phyloP scores from a whole-genome alignment of 2,329 filamentous ascomycete genomes.

The Aspergillus arachidicola region DNA sequence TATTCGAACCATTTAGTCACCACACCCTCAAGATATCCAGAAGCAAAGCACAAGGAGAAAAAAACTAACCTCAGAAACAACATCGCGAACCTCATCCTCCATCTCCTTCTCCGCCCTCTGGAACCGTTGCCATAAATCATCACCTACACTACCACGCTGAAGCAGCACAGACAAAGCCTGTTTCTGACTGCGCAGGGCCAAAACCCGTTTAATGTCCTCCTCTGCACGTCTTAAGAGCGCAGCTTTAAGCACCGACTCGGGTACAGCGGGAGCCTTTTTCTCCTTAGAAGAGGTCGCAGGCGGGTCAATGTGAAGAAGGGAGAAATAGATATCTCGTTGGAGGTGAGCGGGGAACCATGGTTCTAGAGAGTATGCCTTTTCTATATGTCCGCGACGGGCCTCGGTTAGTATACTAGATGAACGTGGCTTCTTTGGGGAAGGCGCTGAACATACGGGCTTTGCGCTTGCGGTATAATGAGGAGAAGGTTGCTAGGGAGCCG shows the following conservation, averaged over 20 bases:
- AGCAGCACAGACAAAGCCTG: constrained; percentile 80
- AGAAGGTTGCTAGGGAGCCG: constrained; percentile 89
- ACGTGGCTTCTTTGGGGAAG: constrained; percentile 12
- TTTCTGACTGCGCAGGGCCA: constrained; percentile 86
- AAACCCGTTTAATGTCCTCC: constrained; percentile 89
- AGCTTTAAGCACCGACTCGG: constrained; percentile 83
- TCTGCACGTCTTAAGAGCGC: constrained; percentile 85
- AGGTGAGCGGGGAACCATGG: constrained; percentile 94
- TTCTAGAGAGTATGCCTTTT: constrained; percentile 78
- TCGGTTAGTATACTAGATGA: constrained; percentile 17
- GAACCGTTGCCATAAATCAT: constrained; percentile 94
- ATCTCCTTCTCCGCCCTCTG: constrained; percentile 93
- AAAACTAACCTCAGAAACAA: constrained; percentile 77
- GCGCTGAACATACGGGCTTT: constrained; percentile 67
- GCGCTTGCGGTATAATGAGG: constrained; percentile 87
- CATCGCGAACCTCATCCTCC: constrained; percentile 91
- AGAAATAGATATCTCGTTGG: constrained; percentile 92
- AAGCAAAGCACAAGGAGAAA: background rate
- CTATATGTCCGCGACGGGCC: constrained; percentile 46
- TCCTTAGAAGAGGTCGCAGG: constrained; percentile 52
- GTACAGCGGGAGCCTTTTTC: constrained; percentile 70
- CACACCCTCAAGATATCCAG: constrained; percentile 13
- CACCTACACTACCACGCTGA: constrained; percentile 88
- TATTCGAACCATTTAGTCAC: constrained; percentile 2
- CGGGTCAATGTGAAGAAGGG: constrained; percentile 77